Evolutionary conservation across 2,329 filamentous ascomycete genomes (phyloP), one percentile per base, ranked within the genome.

Genomic region (Boeremia lycopersici): DNA sequence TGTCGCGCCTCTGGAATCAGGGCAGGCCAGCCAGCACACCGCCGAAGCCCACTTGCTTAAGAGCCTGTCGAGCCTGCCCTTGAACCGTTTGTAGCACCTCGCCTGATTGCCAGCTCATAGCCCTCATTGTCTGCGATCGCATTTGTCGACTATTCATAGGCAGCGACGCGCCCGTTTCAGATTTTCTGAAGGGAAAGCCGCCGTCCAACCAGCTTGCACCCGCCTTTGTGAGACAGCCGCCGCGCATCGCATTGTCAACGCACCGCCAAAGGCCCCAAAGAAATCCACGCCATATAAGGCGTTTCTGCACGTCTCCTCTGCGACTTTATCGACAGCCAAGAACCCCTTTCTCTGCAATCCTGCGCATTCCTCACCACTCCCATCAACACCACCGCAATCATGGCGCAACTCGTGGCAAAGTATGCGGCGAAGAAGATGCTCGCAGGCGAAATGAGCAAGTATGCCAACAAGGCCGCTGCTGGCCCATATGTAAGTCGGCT

Each of bases 341-440:
- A 45, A 19, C 40, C 42, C 33, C 54, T 42, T 55, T 35, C 44
- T 19, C 11, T 28, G n/a, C 39, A 36, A 26, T 13, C 29, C 33
- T 43, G 31, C 29, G 34, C 43, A 46, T 40, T 33, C 43, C 33
- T 33, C 53, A 40, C 47, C 25, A 36, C 34, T 23, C 42, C 31
- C 48, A 43, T n/a, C 38, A 43, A 26, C 38, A 39, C 34, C 39
- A 45, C 45, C 42, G 42, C 49, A 62, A 63, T n/a, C 66, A 82
- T 82, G 79, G 76, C 79, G 40, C 68, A 70, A 48, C 64, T 71
- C 44, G 71, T 81, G 30, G 78, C 75, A 53, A 81, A 81, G 61
- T 80, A 77, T 65, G 79, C 79, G 8, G 79, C 79, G 36, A 79
- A 79, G 69, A 80, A 81, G 73, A 69, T 81, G 60, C 70, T 82